Evolutionary conservation across 75 land plant genomes (phyloP).

Genomic region (Adiantum capillusveneris): DNA sequence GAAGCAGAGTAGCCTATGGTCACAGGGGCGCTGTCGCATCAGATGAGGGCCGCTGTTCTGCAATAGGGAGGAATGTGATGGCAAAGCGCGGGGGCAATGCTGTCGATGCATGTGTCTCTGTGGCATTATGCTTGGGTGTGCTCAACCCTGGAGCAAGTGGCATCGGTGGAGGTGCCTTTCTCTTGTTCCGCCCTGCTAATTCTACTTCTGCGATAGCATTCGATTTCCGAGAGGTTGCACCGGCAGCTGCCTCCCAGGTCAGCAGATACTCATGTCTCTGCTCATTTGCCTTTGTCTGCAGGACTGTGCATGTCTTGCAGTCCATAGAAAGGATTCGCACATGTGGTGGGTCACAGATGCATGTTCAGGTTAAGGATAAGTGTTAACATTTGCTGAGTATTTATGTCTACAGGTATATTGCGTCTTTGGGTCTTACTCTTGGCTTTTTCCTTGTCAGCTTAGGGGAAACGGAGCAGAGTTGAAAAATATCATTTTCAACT

Average conservation of each 20-base stretch:
- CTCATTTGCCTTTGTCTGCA: neutral
- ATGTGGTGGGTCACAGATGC: too few species aligned
- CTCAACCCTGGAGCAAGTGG: constrained; percentile 81
- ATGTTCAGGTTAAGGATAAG: too few species aligned
- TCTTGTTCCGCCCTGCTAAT: constrained; percentile 52
- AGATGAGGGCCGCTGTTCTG: constrained; percentile 88
- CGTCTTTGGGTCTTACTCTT: too few species aligned
- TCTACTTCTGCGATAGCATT: constrained; percentile 38
- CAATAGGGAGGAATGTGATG: constrained; percentile 52
- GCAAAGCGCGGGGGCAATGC: constrained; percentile 63
- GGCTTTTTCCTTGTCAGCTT: too few species aligned
- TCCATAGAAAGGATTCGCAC: too few species aligned
- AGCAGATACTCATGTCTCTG: neutral
- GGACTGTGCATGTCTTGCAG: too few species aligned
- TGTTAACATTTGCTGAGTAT: too few species aligned
- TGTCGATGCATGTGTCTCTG: constrained; percentile 87
- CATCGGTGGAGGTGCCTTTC: constrained; percentile 86
- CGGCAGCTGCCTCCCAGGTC: constrained; percentile 74
- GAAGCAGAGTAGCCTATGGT: neutral
- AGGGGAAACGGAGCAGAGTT: too few species aligned
- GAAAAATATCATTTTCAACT: too few species aligned
- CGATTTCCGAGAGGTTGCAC: constrained; percentile 85
- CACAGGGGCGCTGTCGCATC: constrained; percentile 69
- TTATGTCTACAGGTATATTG: too few species aligned
- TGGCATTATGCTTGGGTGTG: constrained; percentile 79